Percentiles rank a stretch among this genome's conserved stretches.
These are phyloP conservation scores for Penicillium fuscoglaucum DNA, from an alignment of 2,329 filamentous ascomycete species.

Conservation along the genomic window DNA sequence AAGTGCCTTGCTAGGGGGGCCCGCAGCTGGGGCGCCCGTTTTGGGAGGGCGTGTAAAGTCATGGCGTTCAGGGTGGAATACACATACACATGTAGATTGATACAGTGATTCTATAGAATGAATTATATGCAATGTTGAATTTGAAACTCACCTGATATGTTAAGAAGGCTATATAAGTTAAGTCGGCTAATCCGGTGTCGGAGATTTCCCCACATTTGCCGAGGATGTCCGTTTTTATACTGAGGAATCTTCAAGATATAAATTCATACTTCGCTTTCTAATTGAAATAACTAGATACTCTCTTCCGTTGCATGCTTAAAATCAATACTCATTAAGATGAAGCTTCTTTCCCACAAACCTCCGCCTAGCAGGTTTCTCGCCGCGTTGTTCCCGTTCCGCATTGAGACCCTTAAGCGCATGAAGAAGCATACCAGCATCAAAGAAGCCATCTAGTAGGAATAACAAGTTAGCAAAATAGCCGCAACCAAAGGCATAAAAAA, in stretches of 20 bases:
- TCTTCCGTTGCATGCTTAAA: neutral
- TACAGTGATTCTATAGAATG: neutral
- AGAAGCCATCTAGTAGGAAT: conserved; percentile 75
- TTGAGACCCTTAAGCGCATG: conserved; percentile 72
- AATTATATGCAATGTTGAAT: neutral
- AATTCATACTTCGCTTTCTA: neutral
- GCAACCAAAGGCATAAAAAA: neutral
- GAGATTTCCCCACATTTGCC: conserved; percentile 21
- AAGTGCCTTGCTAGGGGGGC: conserved; percentile 26
- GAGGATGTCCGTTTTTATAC: neutral
- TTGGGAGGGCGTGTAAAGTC: conserved; percentile 24
- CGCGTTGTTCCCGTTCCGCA: conserved; percentile 36
- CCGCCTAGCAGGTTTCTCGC: conserved; percentile 40
- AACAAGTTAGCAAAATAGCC: conserved; percentile 8
- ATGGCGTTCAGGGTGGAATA: conserved; percentile 11
- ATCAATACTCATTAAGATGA: conserved; percentile 49
- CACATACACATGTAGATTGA: neutral
- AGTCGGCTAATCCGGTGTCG: conserved; percentile 23
- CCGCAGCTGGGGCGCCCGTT: conserved; percentile 19
- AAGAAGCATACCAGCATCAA: conserved; percentile 91
- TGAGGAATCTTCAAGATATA: neutral
- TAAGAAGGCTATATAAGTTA: conserved; percentile 16
- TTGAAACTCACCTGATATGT: neutral
- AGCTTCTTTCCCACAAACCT: conserved; percentile 51
- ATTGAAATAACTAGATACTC: neutral